Evolutionary conservation across 1,284 basidiomycete species (phyloP), one percentile per base, ranked within the genome.

Genomic region (Coniferiporia weirii): DNA sequence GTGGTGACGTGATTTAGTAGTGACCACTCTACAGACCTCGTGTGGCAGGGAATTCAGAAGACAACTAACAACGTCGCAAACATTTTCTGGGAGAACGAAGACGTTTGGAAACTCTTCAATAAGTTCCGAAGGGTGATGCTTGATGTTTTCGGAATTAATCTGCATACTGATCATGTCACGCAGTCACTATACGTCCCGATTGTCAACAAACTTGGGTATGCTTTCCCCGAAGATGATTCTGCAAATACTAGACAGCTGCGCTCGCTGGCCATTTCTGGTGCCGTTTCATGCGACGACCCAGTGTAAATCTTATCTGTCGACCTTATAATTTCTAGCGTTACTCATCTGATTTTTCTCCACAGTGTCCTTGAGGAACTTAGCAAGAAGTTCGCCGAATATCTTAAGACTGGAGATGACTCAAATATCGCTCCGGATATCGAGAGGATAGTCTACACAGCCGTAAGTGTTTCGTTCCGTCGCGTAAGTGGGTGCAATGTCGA

Each of bases 11-110:
- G 27, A 27, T 27, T 27, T 27, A 27, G 36, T 38, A 38, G 27
- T 54, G 15, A 57, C 47, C 54, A 13, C 49, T 5, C 15, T 27
- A 8, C 59, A 90, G 89, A 84, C 70, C 76, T 91, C 59, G 85
- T 91, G n/a, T 91, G 88, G 89, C 75, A 81, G 50, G 81, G 82
- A 58, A 83, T 92, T 51, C 70, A 77, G 1, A 73, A 75, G 8
- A 83, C 80, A 51, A 70, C 96, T 55, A 68, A 69, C 53, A 75
- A 77, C 45, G 71, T 96, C 52, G 69, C 76, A n/a, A 80, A 76
- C 13, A 84, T 85, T 1, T 98, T 94, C 92, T 97, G 90, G 89
- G 95, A 97, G 73, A 76, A 92, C 62, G 69, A 83, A 38, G 70
- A 78, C 3, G 79, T 89, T 46, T 75, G 83, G 3, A 79, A 84